Evolutionary conservation across 2,329 filamentous ascomycete species (phyloP).

Genomic region (Aureobasidium pullulans): DNA sequence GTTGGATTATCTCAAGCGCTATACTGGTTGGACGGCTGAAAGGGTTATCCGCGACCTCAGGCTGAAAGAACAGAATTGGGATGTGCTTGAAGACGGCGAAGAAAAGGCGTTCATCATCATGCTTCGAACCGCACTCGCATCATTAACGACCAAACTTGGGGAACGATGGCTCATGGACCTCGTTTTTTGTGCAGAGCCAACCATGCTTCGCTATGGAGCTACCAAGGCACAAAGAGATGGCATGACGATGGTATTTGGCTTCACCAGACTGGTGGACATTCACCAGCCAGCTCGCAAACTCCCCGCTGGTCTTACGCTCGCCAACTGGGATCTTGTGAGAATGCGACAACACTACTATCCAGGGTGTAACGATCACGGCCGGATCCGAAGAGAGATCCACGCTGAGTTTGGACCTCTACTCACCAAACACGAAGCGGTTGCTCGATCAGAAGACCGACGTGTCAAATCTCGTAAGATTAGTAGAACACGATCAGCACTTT

Average conservation of each 20-base stretch:
- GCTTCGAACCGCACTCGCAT: slow-evolving; percentile 25
- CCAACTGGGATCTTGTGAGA: slow-evolving; percentile 33
- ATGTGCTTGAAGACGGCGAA: slow-evolving; percentile 22
- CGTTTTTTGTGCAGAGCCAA: slow-evolving; percentile 35
- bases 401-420: slow-evolving; percentile 38
- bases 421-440: slow-evolving; percentile 19
- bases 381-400: slow-evolving; percentile 38
- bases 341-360: slow-evolving; percentile 36
- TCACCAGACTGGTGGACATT: slow-evolving; percentile 38
- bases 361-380: slow-evolving; percentile 38
- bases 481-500: slow-evolving; percentile 5
- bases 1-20: slow-evolving; percentile 27
- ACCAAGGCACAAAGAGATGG: slow-evolving; percentile 18
- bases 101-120: slow-evolving; percentile 31
- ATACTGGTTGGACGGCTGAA: slow-evolving; percentile 25
- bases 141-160: slow-evolving; percentile 28
- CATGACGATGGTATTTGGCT: slow-evolving; percentile 35
- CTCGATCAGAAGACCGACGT: slow-evolving; percentile 5
- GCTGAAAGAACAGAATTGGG: slow-evolving; percentile 13
- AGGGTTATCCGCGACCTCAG: slow-evolving; percentile 16
- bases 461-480: slow-evolving; percentile 8
- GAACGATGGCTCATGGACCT: slow-evolving; percentile 36
- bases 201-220: slow-evolving; percentile 27
- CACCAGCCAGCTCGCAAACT: slow-evolving; percentile 27
- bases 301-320: slow-evolving; percentile 16